Conservation (phyloP, 805 yeast species). For the Vanderwaltozyma tropicalis region DNA sequence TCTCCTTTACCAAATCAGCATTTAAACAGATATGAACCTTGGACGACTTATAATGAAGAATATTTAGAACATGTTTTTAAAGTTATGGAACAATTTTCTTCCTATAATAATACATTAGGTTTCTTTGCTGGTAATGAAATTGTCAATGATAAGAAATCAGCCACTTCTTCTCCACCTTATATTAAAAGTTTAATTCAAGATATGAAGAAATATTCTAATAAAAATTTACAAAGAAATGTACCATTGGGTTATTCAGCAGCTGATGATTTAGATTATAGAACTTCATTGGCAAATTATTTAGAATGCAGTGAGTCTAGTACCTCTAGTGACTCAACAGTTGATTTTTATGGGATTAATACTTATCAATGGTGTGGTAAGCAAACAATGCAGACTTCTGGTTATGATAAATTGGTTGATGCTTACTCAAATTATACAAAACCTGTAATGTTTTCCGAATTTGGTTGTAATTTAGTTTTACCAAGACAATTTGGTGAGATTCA, state of each 20-base stretch:
- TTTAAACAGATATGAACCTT: slow-evolving; percentile 84
- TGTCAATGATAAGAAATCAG: slow-evolving; percentile 66
- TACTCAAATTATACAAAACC: slow-evolving; percentile 64
- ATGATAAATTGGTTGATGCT: slow-evolving; percentile 55
- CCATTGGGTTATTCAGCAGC: slow-evolving; percentile 98
- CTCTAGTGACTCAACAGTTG: slow-evolving; percentile 45
- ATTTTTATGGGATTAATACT: slow-evolving; percentile 89
- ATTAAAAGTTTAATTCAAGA: slow-evolving; percentile 74
- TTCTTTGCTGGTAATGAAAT: slow-evolving; percentile 91
- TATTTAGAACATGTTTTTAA: slow-evolving; percentile 70
- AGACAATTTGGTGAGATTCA: slow-evolving; percentile 68
- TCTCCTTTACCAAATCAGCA: slow-evolving; percentile 74
- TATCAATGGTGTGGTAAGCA: slow-evolving; percentile 96
- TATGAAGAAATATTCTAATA: slow-evolving; percentile 57
- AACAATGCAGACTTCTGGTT: slow-evolving; percentile 72
- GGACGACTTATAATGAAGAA: slow-evolving; percentile 67
- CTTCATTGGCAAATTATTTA: slow-evolving; percentile 66
- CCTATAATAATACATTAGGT: slow-evolving; percentile 80
- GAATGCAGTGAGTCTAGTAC: slow-evolving; percentile 53
- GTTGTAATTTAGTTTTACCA: slow-evolving; percentile 77
- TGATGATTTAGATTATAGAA: slow-evolving; percentile 72
- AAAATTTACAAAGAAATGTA: slow-evolving; percentile 49
- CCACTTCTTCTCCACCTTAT: slow-evolving; percentile 59
- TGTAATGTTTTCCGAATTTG: slow-evolving; percentile 82
- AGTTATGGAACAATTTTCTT: slow-evolving; percentile 71